Evolutionary conservation across 176 grass and related monocot species (phyloP), one percentile per base, ranked within the genome.

Genomic region (Carex scoparia): DNA sequence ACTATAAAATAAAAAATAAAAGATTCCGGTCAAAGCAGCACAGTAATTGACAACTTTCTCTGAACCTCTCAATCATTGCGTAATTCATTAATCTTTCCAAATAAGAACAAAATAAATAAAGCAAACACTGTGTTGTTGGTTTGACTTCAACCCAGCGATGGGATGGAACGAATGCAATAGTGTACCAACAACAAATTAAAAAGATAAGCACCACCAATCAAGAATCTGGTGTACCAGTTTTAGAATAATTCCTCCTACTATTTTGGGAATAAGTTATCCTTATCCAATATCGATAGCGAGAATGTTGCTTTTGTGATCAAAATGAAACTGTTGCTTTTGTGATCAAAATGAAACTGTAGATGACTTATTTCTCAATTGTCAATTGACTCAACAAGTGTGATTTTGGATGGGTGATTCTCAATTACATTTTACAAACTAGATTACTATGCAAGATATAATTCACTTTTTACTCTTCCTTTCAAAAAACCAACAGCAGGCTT

Each of bases 51-150:
- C 15, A 71, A 11, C 27, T 13, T 69, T 69, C 69, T 73, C 69
- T 73, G 69, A 18, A 73, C 69, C 69, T 76, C 71, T 76, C 71
- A 76, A 54, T 53, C 44, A 76, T 76, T 76, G 46, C 46, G 71
- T 54, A 51, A 76, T 76, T 54, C 71, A 76, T 76, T 5, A 54
- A 76, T 76, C 10, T 53, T 30, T 76, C 46, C 44, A 30, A 72
- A 44, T 48, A 72, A 72, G 69, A 72, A n/a, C 23, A 23, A 23
- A 49, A 28, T 63, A 10, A 63, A 46, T 44, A 4, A 23, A 46
- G 40, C 18, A 8, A 10, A 72, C 16, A 48, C 38, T 51, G 48
- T 35, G 1, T 48, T 8, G 37, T 44, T 46, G 40, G 1, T 19
- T 48, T 27, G 69, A 72, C 69, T 72, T 48, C 40, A 71, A 9